A percentile compares a stretch with the other conserved stretches of the same genome.
Evolutionary conservation across 306 rosid species (phyloP).

Genomic region (Cucurbita argyrosperma): DNA sequence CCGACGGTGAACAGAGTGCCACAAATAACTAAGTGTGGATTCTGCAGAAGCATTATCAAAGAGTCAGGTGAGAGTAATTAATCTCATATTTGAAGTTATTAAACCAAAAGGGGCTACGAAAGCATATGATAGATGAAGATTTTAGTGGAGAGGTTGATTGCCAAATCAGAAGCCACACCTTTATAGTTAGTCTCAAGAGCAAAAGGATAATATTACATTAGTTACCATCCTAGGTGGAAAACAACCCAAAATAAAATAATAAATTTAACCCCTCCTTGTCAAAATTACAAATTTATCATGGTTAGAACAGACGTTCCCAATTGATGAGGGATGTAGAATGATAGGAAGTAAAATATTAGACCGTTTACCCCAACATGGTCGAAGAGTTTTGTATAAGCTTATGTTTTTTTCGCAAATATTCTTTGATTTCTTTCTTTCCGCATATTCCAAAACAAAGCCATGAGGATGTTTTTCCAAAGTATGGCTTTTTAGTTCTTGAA

Average conservation of each 20-base stretch:
- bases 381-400: no score
- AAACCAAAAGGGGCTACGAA: neutral
- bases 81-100: neutral
- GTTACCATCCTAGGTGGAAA: neutral
- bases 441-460: no score
- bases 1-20: slow-evolving; percentile 58
- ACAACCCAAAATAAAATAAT: neutral
- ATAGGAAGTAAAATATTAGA: no score
- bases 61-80: neutral
- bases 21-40: slow-evolving; percentile 45
- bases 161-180: neutral
- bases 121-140: neutral
- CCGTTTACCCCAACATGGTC: no score
- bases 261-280: neutral
- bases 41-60: slow-evolving; percentile 38
- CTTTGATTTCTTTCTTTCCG: no score
- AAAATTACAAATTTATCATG: no score
- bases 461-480: no score
- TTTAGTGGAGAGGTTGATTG: neutral
- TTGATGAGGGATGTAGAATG: no score
- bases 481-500: no score
- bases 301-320: no score
- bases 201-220: neutral
- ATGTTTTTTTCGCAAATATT: no score
- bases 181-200: neutral